These are phyloP conservation scores for Jatropha podagrica DNA, from an alignment of 441 rosid genomes.

Conservation along the genomic window DNA sequence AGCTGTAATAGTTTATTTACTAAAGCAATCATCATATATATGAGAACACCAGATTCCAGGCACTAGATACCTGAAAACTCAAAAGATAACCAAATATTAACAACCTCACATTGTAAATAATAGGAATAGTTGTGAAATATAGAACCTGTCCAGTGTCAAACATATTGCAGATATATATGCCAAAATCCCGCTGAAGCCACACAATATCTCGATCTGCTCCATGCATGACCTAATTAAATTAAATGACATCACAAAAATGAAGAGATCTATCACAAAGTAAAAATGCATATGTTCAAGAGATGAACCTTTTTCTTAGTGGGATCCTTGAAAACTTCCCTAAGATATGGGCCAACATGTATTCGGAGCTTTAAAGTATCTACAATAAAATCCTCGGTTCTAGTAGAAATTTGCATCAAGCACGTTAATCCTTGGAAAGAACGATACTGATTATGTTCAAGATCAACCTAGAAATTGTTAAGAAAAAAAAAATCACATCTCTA, in stretches of 20 bases:
- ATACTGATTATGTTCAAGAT: constrained; percentile 96
- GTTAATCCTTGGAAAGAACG: constrained; percentile 96
- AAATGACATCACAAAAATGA: constrained; percentile 30
- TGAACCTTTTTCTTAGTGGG: constrained; percentile 85
- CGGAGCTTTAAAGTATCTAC: constrained; percentile 87
- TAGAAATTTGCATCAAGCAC: constrained; percentile 95
- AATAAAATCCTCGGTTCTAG: constrained; percentile 85
- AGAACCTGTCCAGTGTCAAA: constrained; percentile 98
- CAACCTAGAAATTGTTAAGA: constrained; percentile 54
- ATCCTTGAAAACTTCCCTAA: constrained; percentile 88
- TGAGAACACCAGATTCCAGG: constrained; percentile 1
- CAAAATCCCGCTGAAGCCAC: constrained; percentile 97
- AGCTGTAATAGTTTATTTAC: background rate
- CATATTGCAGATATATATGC: constrained; percentile 91
- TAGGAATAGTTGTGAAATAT: constrained; percentile 13
- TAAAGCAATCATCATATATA: background rate
- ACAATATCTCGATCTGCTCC: constrained; percentile 95
- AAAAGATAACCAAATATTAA: background rate
- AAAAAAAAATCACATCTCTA: background rate
- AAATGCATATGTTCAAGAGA: constrained; percentile 11
- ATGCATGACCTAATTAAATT: constrained; percentile 78
- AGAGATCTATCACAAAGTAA: constrained; percentile 13
- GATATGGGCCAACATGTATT: constrained; percentile 75
- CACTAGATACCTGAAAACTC: background rate
- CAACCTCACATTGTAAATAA: constrained; percentile 13